phyloP scores from a whole-genome alignment of 495 filamentous ascomycete genomes.

The Apiosordaria backusii region DNA sequence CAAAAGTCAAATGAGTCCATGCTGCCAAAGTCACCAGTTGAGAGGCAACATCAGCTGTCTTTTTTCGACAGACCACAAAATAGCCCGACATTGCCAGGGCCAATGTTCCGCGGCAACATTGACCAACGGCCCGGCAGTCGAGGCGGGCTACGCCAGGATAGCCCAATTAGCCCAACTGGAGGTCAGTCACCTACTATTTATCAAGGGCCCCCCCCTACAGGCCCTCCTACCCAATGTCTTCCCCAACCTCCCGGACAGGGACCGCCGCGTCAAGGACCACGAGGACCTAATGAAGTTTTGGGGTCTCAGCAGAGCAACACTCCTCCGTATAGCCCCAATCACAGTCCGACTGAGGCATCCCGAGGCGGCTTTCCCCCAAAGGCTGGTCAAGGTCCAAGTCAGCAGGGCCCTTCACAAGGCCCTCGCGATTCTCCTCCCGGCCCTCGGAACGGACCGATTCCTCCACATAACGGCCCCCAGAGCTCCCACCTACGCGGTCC shows the following conservation, averaged over 20 bases:
- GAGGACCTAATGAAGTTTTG: not conserved
- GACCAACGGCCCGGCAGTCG: slow-evolving; percentile 27
- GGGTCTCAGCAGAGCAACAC: not conserved
- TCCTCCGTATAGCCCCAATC: not conserved
- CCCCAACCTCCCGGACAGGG: slow-evolving; percentile 21
- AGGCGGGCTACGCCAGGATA: slow-evolving; percentile 7
- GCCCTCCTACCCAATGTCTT: slow-evolving; percentile 30
- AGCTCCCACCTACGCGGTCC: slow-evolving; percentile 7
- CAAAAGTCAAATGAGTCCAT: slow-evolving; percentile 26
- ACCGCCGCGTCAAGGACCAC: slow-evolving; percentile 17
- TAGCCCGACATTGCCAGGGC: slow-evolving; percentile 9
- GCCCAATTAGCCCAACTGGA: not conserved
- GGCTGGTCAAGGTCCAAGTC: not conserved
- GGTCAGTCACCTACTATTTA: slow-evolving; percentile 9
- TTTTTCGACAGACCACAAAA: not conserved
- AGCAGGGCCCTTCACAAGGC: not conserved
- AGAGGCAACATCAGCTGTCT: slow-evolving; percentile 1
- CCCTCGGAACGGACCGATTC: not conserved
- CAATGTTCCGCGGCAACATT: slow-evolving; percentile 26
- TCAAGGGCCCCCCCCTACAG: slow-evolving; percentile 30
- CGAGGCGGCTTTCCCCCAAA: not conserved
- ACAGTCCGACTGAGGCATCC: not conserved
- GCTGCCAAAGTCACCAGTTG: slow-evolving; percentile 4
- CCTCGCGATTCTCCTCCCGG: not conserved
- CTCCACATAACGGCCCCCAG: not conserved